Conservation (phyloP, 257 asterid species). For the Penstemon eatonii region DNA sequence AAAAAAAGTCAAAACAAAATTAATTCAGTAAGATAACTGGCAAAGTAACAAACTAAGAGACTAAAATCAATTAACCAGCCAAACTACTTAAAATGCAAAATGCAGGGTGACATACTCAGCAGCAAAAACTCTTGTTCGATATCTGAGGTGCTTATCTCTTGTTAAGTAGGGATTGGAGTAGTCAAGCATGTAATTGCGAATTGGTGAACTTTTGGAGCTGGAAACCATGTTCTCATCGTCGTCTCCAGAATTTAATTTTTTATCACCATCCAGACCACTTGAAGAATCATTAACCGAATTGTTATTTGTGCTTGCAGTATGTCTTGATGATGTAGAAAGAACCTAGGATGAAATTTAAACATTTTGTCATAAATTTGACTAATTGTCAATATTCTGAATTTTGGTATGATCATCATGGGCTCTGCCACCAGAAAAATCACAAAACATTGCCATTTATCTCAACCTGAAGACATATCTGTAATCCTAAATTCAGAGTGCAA, state of each 20-base stretch:
- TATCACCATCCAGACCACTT: constrained; percentile 58
- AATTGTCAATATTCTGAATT: neutral
- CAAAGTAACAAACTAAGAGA: neutral
- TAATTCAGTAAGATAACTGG: neutral
- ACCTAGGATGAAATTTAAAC: constrained; percentile 48
- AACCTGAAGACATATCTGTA: constrained; percentile 10
- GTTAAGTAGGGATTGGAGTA: constrained; percentile 51
- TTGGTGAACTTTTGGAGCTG: constrained; percentile 45
- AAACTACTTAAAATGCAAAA: constrained; percentile 21
- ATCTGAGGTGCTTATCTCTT: constrained; percentile 93
- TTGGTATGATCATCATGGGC: constrained; percentile 18
- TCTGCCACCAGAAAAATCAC: constrained; percentile 12
- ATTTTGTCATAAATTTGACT: neutral
- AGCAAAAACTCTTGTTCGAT: constrained; percentile 94
- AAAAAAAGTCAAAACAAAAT: too few relatives aligned
- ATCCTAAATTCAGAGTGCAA: constrained; percentile 13
- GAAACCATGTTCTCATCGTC: constrained; percentile 98
- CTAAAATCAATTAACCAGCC: constrained; percentile 25
- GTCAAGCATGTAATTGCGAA: constrained; percentile 42
- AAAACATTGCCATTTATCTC: constrained; percentile 8
- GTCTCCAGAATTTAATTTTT: constrained; percentile 51
- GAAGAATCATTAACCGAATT: constrained; percentile 56
- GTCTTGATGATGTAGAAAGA: constrained; percentile 74
- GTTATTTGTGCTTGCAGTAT: constrained; percentile 44
- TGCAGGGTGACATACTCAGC: constrained; percentile 73